phyloP scores from a whole-genome alignment of 2,329 filamentous ascomycete species.

The Aspergillus proliferans region DNA sequence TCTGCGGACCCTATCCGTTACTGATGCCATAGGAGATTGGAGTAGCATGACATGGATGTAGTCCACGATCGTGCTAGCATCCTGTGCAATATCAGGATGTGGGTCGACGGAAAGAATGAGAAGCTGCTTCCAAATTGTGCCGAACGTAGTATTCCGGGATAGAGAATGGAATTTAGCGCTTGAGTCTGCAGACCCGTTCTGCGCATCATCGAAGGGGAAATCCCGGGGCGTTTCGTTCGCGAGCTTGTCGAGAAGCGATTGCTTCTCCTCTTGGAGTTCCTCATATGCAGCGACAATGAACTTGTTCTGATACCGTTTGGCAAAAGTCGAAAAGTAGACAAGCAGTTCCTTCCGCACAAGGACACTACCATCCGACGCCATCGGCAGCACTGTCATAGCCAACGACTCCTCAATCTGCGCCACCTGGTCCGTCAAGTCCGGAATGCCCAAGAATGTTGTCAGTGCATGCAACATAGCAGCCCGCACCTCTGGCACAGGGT shows the following conservation, averaged over 20 bases:
- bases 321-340: constrained; percentile 88
- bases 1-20: constrained; percentile 66
- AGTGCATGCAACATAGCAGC: constrained; percentile 90
- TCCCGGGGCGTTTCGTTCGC: constrained; percentile 27
- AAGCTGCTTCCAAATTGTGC: constrained; percentile 89
- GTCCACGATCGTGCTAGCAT: constrained; percentile 80
- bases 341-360: constrained; percentile 90
- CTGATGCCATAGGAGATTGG: constrained; percentile 65
- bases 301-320: constrained; percentile 83
- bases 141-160: constrained; percentile 84
- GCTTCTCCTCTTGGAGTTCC: constrained; percentile 76
- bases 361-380: constrained; percentile 89
- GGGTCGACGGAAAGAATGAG: constrained; percentile 88
- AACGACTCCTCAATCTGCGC: constrained; percentile 86
- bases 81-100: constrained; percentile 83
- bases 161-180: constrained; percentile 25
- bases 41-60: constrained; percentile 73
- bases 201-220: constrained; percentile 10
- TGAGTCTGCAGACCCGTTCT: constrained; percentile 17
- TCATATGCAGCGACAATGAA: constrained; percentile 90
- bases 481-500: constrained; percentile 85
- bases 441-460: constrained; percentile 89
- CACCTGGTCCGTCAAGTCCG: constrained; percentile 84
- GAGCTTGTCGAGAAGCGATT: constrained; percentile 54
- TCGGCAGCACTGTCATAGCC: constrained; percentile 79